Evolutionary conservation across 2,329 filamentous ascomycete genomes (phyloP), one percentile per base, ranked within the genome.

Genomic region (Chaetomiaceae sp.): DNA sequence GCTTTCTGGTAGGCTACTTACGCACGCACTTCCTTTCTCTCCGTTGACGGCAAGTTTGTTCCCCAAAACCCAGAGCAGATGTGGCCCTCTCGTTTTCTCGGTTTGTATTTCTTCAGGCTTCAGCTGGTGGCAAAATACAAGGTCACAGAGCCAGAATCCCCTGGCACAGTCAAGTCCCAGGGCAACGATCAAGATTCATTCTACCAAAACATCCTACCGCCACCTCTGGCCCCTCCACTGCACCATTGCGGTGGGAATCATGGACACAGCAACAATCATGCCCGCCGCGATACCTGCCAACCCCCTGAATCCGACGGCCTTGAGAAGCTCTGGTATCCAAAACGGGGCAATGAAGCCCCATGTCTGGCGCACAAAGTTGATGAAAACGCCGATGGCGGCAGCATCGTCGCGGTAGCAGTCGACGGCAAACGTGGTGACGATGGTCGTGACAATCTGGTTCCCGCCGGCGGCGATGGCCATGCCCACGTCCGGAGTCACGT

Each of bases 361-460:
- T 1, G 72, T 73, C 51, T 78, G 74, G 7, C 79, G 69, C 2
- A 81, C 71, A 48, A 82, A 69, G 3, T 73, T 81, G 55, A 83
- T 72, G 55, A 82, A 82, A 0, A 81, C 78, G 2, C 79, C 80
- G 16, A 83, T 71, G 47, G 73, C 73, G 1, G 73, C 74, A 0
- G 77, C 70, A 35, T 79, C 71, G 23, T 76, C 68, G 2, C 67
- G 70, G 54, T 80, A 74, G 58, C 76, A 79, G 56, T 83, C 81
- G 1, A 84, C 74, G 0, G 78, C 74, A 60, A 82, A 83, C 0
- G 81, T 82, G 20, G 81, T 75, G 38, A 81, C 60, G 2, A 82
- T 75, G 0, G 81, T 83, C 0, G 80, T 83, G 14, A 82, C 71
- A 37, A 84, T 74, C 62, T 83, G 80, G 53, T 81, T 82, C 0